Evolutionary conservation across 345 rosid genomes (phyloP).

Genomic region (Erucastrum elatum): DNA sequence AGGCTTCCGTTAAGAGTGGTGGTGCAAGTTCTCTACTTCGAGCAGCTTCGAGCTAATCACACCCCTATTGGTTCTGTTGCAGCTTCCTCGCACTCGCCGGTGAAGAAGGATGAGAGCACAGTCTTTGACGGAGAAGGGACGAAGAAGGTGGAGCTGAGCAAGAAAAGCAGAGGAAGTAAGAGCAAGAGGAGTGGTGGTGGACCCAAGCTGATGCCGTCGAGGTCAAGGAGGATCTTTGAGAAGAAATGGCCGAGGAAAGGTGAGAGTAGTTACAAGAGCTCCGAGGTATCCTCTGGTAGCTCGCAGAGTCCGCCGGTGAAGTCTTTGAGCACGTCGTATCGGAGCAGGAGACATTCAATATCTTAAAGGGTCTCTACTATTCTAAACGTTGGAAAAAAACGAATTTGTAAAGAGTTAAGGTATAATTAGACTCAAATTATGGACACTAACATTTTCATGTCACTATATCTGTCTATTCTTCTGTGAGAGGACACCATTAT

Average conservation of each 20-base stretch:
- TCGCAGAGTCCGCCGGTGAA: constrained; percentile 86
- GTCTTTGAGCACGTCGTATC: constrained; percentile 64
- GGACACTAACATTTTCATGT: too few relatives aligned
- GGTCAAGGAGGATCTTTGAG: constrained; percentile 80
- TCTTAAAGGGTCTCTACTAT: constrained; percentile 37
- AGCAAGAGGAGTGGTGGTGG: constrained; percentile 65
- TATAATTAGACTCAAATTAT: too few relatives aligned
- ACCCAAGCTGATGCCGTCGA: constrained; percentile 66
- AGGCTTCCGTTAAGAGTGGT: constrained; percentile 76
- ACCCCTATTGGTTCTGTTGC: constrained; percentile 44
- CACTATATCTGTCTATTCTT: too few relatives aligned
- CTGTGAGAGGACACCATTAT: too few relatives aligned
- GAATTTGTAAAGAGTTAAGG: too few relatives aligned
- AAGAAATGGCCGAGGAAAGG: constrained; percentile 73
- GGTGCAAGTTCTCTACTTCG: constrained; percentile 87
- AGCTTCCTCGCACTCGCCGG: constrained; percentile 40
- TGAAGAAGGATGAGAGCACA: constrained; percentile 44
- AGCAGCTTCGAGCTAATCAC: constrained; percentile 69
- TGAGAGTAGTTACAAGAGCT: constrained; percentile 51
- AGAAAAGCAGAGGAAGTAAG: constrained; percentile 60
- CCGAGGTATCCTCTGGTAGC: constrained; percentile 83
- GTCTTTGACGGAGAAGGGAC: constrained; percentile 15
- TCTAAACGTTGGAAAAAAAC: too few relatives aligned
- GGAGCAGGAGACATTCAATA: constrained; percentile 75
- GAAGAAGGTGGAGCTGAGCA: constrained; percentile 50